A percentile compares a stretch with the other conserved stretches of the same genome.
Conservation (phyloP, 768 basidiomycete genomes). For the Phaeotremella skinneri region DNA sequence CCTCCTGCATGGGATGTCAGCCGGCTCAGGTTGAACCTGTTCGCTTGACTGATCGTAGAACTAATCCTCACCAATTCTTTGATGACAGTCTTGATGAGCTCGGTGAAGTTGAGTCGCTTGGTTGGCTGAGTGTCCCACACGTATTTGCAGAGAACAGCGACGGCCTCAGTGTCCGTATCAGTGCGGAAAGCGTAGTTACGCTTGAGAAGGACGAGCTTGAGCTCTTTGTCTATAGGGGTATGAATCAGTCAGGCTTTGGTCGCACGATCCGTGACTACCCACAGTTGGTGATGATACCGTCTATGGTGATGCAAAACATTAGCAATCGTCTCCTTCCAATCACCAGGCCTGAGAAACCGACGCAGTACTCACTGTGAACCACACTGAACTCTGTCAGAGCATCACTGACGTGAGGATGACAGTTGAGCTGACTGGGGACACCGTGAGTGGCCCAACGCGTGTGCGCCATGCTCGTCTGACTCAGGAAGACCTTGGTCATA, state of each 20-base stretch:
- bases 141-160: conserved; percentile 93
- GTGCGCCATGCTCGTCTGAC: conserved; percentile 95
- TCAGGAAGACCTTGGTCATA: conserved; percentile 70
- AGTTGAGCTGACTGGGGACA: conserved; percentile 79
- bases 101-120: conserved; percentile 81
- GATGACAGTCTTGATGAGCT: conserved; percentile 88
- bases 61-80: conserved; percentile 70
- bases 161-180: conserved; percentile 97
- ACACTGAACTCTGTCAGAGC: conserved; percentile 74
- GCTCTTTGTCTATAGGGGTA: conserved; percentile 58
- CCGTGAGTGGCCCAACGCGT: conserved; percentile 99
- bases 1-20: conserved; percentile 59
- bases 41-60: not conserved
- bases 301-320: conserved; percentile 17
- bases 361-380: conserved; percentile 66
- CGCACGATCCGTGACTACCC: conserved; percentile 20
- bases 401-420: conserved; percentile 91
- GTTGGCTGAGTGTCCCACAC: conserved; percentile 88
- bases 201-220: conserved; percentile 89
- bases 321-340: conserved; percentile 4
- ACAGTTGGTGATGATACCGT: conserved; percentile 97
- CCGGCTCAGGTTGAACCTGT: not conserved
- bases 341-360: not conserved
- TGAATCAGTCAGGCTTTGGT: conserved; percentile 3
- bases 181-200: conserved; percentile 89